Conservation (phyloP, 768 basidiomycete species). For the Suillus luteus region DNA sequence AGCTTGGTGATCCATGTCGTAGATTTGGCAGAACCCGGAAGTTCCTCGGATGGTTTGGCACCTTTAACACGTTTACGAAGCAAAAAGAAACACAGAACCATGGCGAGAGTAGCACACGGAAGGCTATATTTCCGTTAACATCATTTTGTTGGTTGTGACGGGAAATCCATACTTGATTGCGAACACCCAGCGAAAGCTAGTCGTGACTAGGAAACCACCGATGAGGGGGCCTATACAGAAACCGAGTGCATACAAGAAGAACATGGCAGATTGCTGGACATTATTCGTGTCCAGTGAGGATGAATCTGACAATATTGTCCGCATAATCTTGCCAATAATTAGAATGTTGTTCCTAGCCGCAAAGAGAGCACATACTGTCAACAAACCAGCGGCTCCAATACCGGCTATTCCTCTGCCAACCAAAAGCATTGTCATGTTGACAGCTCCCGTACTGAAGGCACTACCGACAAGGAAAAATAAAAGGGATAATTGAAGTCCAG, state of each 20-base stretch:
- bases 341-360: neutral
- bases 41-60: constrained; percentile 18
- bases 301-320: constrained; percentile 48
- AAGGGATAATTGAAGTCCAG: constrained; percentile 46
- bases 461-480: constrained; percentile 49
- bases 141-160: neutral
- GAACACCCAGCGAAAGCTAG: constrained; percentile 55
- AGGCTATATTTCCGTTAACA: constrained; percentile 33
- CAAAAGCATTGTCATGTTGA: constrained; percentile 47
- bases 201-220: constrained; percentile 39
- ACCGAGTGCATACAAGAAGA: constrained; percentile 46
- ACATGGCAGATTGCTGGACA: constrained; percentile 42
- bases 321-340: constrained; percentile 35
- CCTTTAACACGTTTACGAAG: constrained; percentile 37
- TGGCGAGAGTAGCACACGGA: constrained; percentile 38
- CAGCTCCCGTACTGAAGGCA: constrained; percentile 47
- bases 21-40: constrained; percentile 8
- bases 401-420: constrained; percentile 51
- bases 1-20: constrained; percentile 32
- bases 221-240: constrained; percentile 47
- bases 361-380: constrained; percentile 28
- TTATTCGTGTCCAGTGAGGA: constrained; percentile 44
- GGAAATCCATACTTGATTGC: constrained; percentile 49
- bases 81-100: constrained; percentile 43
- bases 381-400: constrained; percentile 47